Evolutionary conservation across 177 flowering plant species (phyloP), one percentile per base, ranked within the genome.

Genomic region (Tripterygium wilfordii): DNA sequence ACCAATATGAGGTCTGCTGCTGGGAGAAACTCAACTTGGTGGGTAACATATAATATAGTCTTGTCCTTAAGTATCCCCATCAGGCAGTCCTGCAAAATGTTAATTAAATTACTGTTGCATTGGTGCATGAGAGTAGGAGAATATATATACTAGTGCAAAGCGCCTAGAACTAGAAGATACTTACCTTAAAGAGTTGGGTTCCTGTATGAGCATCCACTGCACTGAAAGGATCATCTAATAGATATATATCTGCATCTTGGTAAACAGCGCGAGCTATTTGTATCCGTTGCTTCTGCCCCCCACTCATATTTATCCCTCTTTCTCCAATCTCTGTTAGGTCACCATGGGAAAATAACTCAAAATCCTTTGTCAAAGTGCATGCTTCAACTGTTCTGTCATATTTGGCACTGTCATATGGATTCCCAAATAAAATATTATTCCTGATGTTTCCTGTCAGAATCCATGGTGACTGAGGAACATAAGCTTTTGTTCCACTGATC

Each of bases 1-100:
- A 91, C 98, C 90, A 91, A 77, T 61, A 91, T 89, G 53, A 81
- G 74, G 61, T 91, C 98, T 32, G 98, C 98, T 49, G 85, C 94
- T 7, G 98, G 98, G 49, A 91, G 96, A 74, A 91, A 91, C 67
- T 91, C 98, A 2, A 91, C 98, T 79, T 91, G 98, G 66, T 91
- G 98, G 8, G 98, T 91, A 4, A 91, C 88, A 48, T 77, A 91
- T 33, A 91, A 56, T 38, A 88, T 65, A 17, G 96, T 88, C 68
- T 88, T 88, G 19, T 85, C 76, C 69, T 77, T 81, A 24, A 91
- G 95, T 51, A 83, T 63, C 45, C 90, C 86, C 92, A 83, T 78
- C 43, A 91, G 56, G 64, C 98, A 91, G 1, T 88, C 94, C 98
- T 91, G 76, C 54, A 67, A n/a, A 39, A 12, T 13, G 15, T 13